Evolutionary conservation across 345 rosid genomes (phyloP).

Genomic region (Geranium brycei): DNA sequence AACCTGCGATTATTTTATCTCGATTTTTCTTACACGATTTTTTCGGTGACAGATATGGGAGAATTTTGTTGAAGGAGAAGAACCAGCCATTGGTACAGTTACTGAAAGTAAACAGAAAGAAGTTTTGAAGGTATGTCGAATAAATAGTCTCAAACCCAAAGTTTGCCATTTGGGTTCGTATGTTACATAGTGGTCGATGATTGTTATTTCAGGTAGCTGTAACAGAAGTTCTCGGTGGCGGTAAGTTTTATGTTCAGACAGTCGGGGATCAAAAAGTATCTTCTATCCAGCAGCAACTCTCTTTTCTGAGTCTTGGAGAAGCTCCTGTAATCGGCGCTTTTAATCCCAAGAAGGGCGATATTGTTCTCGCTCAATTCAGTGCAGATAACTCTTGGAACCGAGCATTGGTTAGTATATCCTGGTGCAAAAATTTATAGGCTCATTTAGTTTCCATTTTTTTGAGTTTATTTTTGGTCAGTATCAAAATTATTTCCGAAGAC

Average conservation of each 20-base stretch:
- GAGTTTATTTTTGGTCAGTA: too few relatives aligned
- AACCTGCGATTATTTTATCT: too few relatives aligned
- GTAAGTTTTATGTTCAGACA: constrained; percentile 76
- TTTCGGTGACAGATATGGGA: constrained; percentile 64
- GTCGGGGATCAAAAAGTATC: constrained; percentile 71
- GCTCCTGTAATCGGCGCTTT: constrained; percentile 79
- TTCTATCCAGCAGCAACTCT: constrained; percentile 70
- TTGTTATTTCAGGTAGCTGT: constrained; percentile 56
- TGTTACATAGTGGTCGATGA: neutral
- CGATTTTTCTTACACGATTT: neutral
- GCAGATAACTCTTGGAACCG: constrained; percentile 97
- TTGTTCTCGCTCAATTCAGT: constrained; percentile 90
- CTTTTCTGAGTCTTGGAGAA: constrained; percentile 54
- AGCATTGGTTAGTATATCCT: constrained; percentile 57
- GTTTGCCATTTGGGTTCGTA: neutral
- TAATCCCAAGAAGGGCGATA: constrained; percentile 78
- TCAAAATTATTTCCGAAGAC: too few relatives aligned
- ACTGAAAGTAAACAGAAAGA: constrained; percentile 80
- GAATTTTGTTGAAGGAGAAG: constrained; percentile 96
- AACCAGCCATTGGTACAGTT: constrained; percentile 49
- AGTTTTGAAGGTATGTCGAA: constrained; percentile 49
- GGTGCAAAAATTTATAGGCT: neutral
- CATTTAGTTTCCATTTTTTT: too few relatives aligned
- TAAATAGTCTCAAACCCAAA: neutral
- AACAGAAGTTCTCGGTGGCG: constrained; percentile 87